phyloP scores from a whole-genome alignment of 2,329 filamentous ascomycete species.

The Coniochaeta sp. region DNA sequence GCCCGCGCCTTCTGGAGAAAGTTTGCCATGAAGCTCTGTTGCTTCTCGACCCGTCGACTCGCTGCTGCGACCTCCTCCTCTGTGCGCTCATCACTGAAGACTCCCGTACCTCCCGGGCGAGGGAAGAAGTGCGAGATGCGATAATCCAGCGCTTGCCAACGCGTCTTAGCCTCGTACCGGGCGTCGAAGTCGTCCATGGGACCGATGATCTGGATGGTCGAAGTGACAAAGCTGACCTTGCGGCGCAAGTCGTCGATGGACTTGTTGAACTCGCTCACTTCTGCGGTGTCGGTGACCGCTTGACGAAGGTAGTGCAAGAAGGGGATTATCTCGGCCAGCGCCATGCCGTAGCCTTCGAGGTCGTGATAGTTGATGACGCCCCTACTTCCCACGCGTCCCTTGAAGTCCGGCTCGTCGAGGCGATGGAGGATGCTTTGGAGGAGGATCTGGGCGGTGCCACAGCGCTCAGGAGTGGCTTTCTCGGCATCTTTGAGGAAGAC shows the following conservation, averaged over 20 bases:
- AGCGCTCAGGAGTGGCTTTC: background rate
- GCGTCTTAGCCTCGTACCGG: background rate
- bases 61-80: background rate
- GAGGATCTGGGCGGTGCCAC: background rate
- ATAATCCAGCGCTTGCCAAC: background rate
- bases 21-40: background rate
- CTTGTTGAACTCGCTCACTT: background rate
- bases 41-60: background rate
- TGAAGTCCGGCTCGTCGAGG: conserved; percentile 1
- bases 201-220: background rate
- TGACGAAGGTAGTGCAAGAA: background rate
- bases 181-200: background rate
- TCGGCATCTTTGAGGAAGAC: background rate
- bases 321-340: background rate
- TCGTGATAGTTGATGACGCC: background rate
- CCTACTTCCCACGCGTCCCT: background rate
- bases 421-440: background rate
- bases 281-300: background rate
- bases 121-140: conserved; percentile 1
- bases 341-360: background rate
- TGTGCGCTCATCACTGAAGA: background rate
- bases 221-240: background rate
- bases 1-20: background rate
- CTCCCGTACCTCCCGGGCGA: background rate
- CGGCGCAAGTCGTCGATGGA: background rate